A percentile compares a stretch with the other conserved stretches of the same genome.
Conservation (phyloP, 345 rosid genomes). For the Nephelium lappaceum region DNA sequence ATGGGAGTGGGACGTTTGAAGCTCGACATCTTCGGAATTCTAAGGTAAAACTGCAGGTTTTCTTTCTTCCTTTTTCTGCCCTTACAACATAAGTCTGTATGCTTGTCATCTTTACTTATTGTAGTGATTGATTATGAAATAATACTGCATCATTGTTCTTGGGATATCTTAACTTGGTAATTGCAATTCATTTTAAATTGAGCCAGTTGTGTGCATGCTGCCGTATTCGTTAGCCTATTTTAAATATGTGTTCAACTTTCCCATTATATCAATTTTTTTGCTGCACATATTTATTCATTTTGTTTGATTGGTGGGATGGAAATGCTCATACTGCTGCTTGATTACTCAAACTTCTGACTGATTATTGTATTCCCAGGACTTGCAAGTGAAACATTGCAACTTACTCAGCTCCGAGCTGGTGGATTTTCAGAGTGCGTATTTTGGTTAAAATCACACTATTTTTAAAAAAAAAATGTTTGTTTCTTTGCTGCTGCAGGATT, state of each 20-base stretch:
- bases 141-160: too few relatives aligned
- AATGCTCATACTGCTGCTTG: not conserved
- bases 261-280: too few relatives aligned
- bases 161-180: not conserved
- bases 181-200: not conserved
- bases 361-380: conserved; percentile 45
- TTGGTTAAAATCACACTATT: conserved; percentile 18
- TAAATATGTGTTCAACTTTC: too few relatives aligned
- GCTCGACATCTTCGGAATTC: conserved; percentile 28
- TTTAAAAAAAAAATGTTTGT: conserved; percentile 20
- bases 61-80: too few relatives aligned
- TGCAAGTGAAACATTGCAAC: conserved; percentile 34
- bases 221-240: too few relatives aligned
- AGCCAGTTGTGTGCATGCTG: too few relatives aligned
- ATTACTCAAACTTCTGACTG: not conserved
- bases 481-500: conserved; percentile 56
- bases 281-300: not conserved
- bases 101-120: too few relatives aligned
- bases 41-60: conserved; percentile 43
- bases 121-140: too few relatives aligned
- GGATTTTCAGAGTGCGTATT: conserved; percentile 6
- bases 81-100: too few relatives aligned
- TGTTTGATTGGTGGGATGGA: not conserved
- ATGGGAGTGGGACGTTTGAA: conserved; percentile 40
- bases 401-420: conserved; percentile 52